Conservation (phyloP, 2,329 filamentous ascomycete genomes). For the Fusarium verticillioides region DNA sequence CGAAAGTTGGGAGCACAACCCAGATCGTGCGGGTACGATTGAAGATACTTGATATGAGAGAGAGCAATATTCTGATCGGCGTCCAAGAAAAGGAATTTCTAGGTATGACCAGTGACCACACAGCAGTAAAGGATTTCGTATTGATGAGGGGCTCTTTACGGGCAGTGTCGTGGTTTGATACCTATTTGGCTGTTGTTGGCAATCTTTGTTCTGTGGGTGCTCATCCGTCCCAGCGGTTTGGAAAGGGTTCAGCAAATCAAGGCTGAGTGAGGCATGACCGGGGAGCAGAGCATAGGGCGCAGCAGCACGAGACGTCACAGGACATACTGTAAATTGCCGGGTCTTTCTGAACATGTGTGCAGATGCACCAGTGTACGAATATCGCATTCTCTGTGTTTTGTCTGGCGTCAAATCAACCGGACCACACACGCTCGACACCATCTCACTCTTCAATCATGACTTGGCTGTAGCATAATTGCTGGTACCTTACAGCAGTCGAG, state of each 20-base stretch:
- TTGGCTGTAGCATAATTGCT: constrained; percentile 19
- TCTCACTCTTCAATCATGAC: constrained; percentile 3
- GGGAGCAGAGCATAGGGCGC: constrained; percentile 1
- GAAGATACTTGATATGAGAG: background rate
- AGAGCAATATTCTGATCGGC: background rate
- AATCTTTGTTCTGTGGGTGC: background rate
- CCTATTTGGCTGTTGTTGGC: background rate
- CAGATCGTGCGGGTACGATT: background rate
- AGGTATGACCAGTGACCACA: background rate
- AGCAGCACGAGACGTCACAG: background rate
- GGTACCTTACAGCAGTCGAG: constrained; percentile 40
- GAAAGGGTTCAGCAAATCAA: constrained; percentile 32
- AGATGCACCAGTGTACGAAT: background rate
- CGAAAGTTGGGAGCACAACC: background rate
- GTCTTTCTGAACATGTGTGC: background rate
- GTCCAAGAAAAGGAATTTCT: background rate
- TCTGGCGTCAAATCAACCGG: background rate
- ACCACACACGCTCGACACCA: constrained; percentile 7
- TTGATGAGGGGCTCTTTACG: background rate
- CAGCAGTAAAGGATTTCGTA: background rate
- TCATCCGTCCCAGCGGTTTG: constrained; percentile 38
- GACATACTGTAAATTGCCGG: background rate
- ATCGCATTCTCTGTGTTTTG: background rate
- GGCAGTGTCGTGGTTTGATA: constrained; percentile 6
- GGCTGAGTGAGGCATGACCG: constrained; percentile 9